phyloP scores from a whole-genome alignment of 805 yeast species.

The Candida pseudofarinosa region DNA sequence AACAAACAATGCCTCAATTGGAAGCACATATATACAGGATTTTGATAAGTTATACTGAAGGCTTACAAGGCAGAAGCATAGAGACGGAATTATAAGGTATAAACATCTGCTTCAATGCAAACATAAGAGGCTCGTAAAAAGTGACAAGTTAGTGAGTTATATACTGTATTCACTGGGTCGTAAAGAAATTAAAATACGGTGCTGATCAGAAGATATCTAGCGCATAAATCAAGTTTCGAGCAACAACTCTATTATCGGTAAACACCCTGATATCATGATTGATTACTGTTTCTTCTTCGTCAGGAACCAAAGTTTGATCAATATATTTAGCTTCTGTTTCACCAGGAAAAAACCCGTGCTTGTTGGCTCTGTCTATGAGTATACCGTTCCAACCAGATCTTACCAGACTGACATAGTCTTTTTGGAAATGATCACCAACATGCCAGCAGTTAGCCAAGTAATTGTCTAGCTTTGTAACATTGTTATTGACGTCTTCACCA shows the following conservation, averaged over 20 bases:
- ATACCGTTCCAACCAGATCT: conserved; percentile 62
- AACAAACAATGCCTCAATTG: neutral
- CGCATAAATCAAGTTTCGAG: conserved; percentile 8
- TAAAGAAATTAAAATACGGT: too few species aligned
- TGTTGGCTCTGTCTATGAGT: conserved; percentile 42
- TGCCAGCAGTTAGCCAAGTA: conserved; percentile 47
- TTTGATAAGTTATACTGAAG: too few species aligned
- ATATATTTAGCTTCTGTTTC: neutral
- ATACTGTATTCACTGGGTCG: too few species aligned
- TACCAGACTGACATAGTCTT: conserved; percentile 51
- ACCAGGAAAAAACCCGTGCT: conserved; percentile 11
- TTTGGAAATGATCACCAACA: conserved; percentile 57
- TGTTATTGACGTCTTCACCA: neutral
- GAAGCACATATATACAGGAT: neutral
- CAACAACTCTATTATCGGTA: conserved; percentile 31
- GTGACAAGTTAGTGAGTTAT: too few species aligned
- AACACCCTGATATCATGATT: conserved; percentile 20
- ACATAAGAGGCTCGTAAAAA: too few species aligned
- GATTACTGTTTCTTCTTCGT: conserved; percentile 2
- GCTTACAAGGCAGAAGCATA: too few species aligned
- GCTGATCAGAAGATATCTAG: neutral
- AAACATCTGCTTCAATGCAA: too few species aligned
- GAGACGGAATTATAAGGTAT: too few species aligned
- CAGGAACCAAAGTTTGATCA: conserved; percentile 3
- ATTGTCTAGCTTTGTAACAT: conserved; percentile 13